phyloP scores from a whole-genome alignment of 1,139 yeast genomes.

The Saccharomyces hybrid region DNA sequence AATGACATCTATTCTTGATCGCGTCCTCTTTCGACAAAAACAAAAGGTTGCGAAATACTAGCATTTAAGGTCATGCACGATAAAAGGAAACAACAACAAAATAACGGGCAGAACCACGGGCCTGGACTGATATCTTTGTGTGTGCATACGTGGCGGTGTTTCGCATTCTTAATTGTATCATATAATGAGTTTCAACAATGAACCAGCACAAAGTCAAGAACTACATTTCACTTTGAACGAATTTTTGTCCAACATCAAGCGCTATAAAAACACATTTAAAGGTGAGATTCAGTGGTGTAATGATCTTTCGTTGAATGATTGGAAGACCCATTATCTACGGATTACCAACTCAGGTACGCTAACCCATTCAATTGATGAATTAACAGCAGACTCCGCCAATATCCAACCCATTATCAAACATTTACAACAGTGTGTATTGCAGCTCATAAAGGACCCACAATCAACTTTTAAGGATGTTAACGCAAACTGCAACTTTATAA shows the following conservation, averaged over 20 bases:
- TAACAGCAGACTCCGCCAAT: conserved; percentile 4
- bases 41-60: neutral
- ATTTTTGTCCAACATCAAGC: conserved; percentile 6
- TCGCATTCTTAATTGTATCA: neutral
- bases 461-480: neutral
- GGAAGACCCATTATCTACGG: conserved; percentile 19
- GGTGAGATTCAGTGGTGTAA: conserved; percentile 31
- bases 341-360: conserved; percentile 24
- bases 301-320: conserved; percentile 16
- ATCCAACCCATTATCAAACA: conserved; percentile 28
- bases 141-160: neutral
- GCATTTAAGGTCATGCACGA: neutral
- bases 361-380: conserved; percentile 13
- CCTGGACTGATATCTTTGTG: neutral
- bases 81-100: neutral
- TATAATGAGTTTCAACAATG: neutral
- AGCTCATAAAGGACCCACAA: conserved; percentile 20
- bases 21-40: neutral
- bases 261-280: conserved; percentile 22
- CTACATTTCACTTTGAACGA: conserved; percentile 5
- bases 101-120: neutral
- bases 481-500: conserved; percentile 35
- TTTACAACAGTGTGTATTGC: conserved; percentile 35
- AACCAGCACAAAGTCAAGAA: neutral
- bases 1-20: neutral